Evolutionary conservation across 2,329 filamentous ascomycete species (phyloP), one percentile per base, ranked within the genome.

Genomic region (Allantophomopsis lycopodina): DNA sequence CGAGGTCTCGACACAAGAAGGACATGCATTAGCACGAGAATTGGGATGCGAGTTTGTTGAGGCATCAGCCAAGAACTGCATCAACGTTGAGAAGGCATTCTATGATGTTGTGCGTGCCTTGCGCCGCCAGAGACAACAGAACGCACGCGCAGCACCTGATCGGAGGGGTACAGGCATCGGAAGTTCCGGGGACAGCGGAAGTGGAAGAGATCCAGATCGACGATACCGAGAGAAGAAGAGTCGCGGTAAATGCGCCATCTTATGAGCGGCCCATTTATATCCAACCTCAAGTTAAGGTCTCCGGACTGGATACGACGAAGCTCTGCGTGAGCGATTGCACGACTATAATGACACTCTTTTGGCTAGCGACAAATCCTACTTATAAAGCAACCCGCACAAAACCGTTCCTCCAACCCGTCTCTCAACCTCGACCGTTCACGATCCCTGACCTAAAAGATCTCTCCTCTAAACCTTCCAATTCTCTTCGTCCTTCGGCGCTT

Each of bases 11-110:
- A 94, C 88, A 38, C 91, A 96, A 60, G 91, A 98, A 64, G 91
- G 91, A 13, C 83, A 86, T 49, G 87, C 88, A 39, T 66, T 96
- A 32, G 89, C 91, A 40, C 83, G 88, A 53, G 86, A 95, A 54
- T 68, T 98, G 32, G 86, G 86, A 46, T 96, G 91, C 63, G 88
- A 95, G 51, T 96, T 96, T 53, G 87, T 95, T 51, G 89, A 96
- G 61, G 88, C 89, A 2, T 95, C 88, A 6, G 89, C 89, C 30
- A 95, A 95, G 67, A 95, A 94, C 59, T 94, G 88, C 64, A 87
- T 95, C 68, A 95, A 96, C 55, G 89, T 95, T 40, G 91, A 94
- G 61, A 96, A 94, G 69, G 89, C 87, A 23, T 96, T 98, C 57
- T 96, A 94, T 62, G 91, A 98, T 56, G 91, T 98, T 7, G 91